Percentiles rank a stretch among this genome's conserved stretches.
Evolutionary conservation across 169 alveolate species (phyloP).

Genomic region (Eimeria praecox): DNA sequence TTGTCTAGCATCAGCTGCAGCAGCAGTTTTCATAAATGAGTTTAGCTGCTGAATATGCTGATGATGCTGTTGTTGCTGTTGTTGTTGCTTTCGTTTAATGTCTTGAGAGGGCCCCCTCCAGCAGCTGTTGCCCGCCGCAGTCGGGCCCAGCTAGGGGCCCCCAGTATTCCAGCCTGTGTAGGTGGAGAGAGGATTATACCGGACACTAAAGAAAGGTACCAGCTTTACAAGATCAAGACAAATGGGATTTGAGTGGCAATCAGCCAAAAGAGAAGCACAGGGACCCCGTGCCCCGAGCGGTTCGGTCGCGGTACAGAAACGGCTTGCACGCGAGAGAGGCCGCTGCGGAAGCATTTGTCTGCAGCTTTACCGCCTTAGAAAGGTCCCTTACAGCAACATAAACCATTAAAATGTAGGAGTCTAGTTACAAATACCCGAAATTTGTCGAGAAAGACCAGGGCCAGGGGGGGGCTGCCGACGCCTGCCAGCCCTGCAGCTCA

Average conservation of each 20-base stretch:
- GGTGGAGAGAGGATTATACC: neutral
- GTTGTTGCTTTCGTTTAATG: neutral
- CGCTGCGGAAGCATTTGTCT: slow-evolving; percentile 41
- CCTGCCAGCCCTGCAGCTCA: slow-evolving; percentile 84
- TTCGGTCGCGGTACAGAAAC: slow-evolving; percentile 19
- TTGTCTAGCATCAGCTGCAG: neutral
- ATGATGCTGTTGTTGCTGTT: neutral
- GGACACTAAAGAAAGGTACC: neutral
- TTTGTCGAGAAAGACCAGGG: neutral
- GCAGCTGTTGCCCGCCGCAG: slow-evolving; percentile 22
- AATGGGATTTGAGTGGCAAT: neutral
- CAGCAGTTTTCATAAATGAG: neutral
- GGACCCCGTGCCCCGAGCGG: slow-evolving; percentile 53
- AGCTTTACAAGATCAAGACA: neutral
- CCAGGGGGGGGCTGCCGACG: slow-evolving; percentile 51
- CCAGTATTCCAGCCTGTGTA: neutral
- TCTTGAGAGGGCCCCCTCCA: neutral
- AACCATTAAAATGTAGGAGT: neutral
- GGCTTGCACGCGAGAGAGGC: neutral
- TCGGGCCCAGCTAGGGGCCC: slow-evolving; percentile 52
- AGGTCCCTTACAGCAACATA: neutral
- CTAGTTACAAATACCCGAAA: neutral
- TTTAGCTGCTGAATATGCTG: neutral
- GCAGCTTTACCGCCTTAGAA: neutral
- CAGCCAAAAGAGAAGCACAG: neutral